These are phyloP conservation scores for Trypanosoma mega DNA, from an alignment of 208 protist genomes.

Conservation along the genomic window DNA sequence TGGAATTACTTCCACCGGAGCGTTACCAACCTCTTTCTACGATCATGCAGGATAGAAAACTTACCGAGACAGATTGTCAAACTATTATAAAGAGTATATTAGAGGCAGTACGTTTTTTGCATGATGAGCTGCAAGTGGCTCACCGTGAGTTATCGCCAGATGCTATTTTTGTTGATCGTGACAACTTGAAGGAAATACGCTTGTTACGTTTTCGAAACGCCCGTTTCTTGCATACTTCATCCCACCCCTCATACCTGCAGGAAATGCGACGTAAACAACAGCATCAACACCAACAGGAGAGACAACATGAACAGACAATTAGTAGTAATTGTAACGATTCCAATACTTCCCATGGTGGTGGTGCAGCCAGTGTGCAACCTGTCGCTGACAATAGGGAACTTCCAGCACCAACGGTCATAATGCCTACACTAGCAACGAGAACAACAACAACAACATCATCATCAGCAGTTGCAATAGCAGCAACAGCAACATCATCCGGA, in stretches of 20 bases:
- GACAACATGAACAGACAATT: no score
- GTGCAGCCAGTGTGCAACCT: no score
- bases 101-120: conserved; percentile 13
- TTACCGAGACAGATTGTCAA: conserved; percentile 10
- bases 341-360: no score
- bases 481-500: not conserved
- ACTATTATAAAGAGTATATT: conserved; percentile 3
- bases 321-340: no score
- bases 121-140: conserved; percentile 17
- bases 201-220: conserved; percentile 12
- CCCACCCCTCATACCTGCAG: conserved; percentile 14
- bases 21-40: conserved; percentile 9
- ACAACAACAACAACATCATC: no score
- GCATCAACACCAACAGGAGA: conserved; percentile 4
- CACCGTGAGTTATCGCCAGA: conserved; percentile 22
- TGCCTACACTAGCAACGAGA: no score
- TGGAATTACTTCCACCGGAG: conserved; percentile 24
- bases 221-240: conserved; percentile 18
- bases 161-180: conserved; percentile 9
- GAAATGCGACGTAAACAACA: not conserved
- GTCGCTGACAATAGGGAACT: not conserved
- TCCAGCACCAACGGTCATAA: no score
- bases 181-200: conserved; percentile 18
- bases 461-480: no score
- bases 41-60: conserved; percentile 1